phyloP scores from a whole-genome alignment of 2,329 filamentous ascomycete species.

The Geosmithia putterillii region DNA sequence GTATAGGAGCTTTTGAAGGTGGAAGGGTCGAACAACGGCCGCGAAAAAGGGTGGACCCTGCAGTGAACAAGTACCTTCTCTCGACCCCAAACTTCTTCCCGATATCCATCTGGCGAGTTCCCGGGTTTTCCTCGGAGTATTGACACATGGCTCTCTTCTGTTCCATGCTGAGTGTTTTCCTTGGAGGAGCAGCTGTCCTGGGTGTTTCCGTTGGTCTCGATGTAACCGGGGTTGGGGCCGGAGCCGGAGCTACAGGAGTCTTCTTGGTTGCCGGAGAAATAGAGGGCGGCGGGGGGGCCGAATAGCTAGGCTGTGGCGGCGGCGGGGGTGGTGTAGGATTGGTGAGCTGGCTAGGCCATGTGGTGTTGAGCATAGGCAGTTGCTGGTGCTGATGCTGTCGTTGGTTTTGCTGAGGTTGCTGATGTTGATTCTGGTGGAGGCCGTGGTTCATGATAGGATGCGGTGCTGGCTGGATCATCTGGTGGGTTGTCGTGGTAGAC shows the following conservation, averaged over 20 bases:
- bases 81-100: conserved; percentile 93
- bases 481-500: background rate
- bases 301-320: conserved; percentile 29
- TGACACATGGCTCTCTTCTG: conserved; percentile 89
- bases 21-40: background rate
- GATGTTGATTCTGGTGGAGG: background rate
- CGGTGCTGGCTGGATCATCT: conserved; percentile 24
- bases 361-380: conserved; percentile 57
- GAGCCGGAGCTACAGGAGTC: conserved; percentile 21
- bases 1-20: too few relatives aligned
- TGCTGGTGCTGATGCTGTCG: conserved; percentile 22
- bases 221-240: conserved; percentile 6
- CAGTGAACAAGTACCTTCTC: conserved; percentile 57
- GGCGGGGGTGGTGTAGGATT: conserved; percentile 39
- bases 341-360: conserved; percentile 75
- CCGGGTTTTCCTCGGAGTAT: conserved; percentile 82
- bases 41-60: background rate
- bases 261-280: conserved; percentile 46
- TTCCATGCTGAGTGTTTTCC: conserved; percentile 82
- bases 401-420: background rate
- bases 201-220: background rate
- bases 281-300: conserved; percentile 39
- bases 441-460: background rate
- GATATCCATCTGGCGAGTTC: conserved; percentile 91
- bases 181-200: conserved; percentile 30